Conservation (phyloP, 1,284 basidiomycete genomes). For the Pterulicium gracile region DNA sequence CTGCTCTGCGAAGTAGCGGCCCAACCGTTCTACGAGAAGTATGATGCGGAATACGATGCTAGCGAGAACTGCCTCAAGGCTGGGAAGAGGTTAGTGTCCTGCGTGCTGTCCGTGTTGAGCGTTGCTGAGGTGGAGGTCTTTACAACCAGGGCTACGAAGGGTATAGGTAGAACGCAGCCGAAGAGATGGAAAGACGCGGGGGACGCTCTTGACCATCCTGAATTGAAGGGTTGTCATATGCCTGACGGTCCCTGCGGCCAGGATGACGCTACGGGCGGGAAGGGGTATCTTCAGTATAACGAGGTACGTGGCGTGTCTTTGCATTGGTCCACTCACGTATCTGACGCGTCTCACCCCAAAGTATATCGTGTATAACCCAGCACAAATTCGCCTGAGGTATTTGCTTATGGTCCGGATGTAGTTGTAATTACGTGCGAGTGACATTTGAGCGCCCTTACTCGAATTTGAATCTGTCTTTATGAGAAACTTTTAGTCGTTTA, state of each 20-base stretch:
- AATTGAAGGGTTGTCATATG: conserved; percentile 45
- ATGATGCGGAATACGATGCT: conserved; percentile 38
- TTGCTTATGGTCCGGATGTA: conserved; percentile 31
- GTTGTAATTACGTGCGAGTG: too few relatives aligned
- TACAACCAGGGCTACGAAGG: conserved; percentile 37
- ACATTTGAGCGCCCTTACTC: too few relatives aligned
- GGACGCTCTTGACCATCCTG: conserved; percentile 34
- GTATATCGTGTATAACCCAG: conserved; percentile 33
- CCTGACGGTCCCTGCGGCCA: conserved; percentile 37
- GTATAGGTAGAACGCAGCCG: conserved; percentile 40
- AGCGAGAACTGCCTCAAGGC: conserved; percentile 34
- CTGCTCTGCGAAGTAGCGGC: conserved; percentile 51
- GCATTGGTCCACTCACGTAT: not conserved
- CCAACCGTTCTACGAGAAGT: conserved; percentile 42
- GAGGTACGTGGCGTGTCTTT: conserved; percentile 27
- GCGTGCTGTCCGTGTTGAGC: not conserved
- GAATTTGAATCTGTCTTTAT: too few relatives aligned
- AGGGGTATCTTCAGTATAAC: conserved; percentile 44
- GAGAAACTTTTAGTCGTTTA: too few relatives aligned
- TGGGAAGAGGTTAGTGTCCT: conserved; percentile 19
- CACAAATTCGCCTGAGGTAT: conserved; percentile 32
- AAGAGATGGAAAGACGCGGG: conserved; percentile 53
- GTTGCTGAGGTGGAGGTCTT: too few relatives aligned
- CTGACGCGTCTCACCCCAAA: conserved; percentile 11
- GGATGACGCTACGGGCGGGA: conserved; percentile 19